Evolutionary conservation across 2,329 filamentous ascomycete species (phyloP).

Genomic region (Trichoderma brevicompactum): DNA sequence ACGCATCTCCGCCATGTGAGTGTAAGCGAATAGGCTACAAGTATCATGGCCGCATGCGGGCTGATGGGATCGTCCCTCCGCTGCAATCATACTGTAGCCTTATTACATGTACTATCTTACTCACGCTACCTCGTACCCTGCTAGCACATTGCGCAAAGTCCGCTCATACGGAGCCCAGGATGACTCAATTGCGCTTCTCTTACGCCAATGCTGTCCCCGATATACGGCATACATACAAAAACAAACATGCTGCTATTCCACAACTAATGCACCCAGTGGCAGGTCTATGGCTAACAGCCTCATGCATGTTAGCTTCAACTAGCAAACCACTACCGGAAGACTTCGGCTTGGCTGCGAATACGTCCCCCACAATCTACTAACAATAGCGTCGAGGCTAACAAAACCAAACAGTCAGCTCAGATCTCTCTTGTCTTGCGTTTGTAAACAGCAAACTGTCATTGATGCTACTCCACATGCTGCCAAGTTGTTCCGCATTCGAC

Average conservation of each 20-base stretch:
- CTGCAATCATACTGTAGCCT: not conserved
- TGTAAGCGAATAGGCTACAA: not conserved
- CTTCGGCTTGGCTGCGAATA: constrained; percentile 14
- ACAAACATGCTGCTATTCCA: not conserved
- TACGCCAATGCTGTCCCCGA: not conserved
- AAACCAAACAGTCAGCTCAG: constrained; percentile 4
- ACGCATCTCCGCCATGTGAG: constrained; percentile 2
- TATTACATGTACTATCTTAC: not conserved
- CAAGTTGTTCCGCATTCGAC: not conserved
- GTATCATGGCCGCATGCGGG: not conserved
- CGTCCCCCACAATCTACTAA: constrained; percentile 27
- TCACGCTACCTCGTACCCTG: not conserved
- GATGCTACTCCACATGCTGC: not conserved
- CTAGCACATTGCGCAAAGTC: not conserved
- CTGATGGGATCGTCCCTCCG: not conserved
- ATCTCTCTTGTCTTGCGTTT: constrained; percentile 1
- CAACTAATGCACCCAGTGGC: not conserved
- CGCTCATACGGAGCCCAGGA: not conserved
- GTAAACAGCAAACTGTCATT: not conserved
- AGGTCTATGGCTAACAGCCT: constrained; percentile 9
- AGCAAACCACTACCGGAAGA: constrained; percentile 25
- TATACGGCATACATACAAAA: not conserved
- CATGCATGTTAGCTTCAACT: constrained; percentile 8
- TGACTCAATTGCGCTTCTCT: not conserved
- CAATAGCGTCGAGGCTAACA: constrained; percentile 21